Conservation (phyloP, 768 basidiomycete genomes). For the Sporobolomyces pararoseus region DNA sequence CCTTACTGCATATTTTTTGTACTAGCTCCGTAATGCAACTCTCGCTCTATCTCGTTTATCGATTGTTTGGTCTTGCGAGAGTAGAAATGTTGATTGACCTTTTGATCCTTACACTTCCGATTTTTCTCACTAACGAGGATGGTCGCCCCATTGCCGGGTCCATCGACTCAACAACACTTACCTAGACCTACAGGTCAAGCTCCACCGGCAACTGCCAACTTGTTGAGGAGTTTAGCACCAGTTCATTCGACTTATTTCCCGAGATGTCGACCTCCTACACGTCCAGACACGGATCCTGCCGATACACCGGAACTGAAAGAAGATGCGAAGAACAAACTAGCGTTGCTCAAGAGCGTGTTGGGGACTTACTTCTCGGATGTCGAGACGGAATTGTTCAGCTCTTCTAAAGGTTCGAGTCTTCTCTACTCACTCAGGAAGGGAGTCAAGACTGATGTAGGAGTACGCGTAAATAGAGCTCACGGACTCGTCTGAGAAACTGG, state of each 20-base stretch:
- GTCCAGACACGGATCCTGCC: slow-evolving; percentile 25
- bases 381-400: slow-evolving; percentile 29
- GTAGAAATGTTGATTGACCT: too few relatives aligned
- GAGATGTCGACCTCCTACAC: background rate
- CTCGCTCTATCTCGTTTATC: too few relatives aligned
- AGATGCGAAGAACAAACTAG: slow-evolving; percentile 30
- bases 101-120: too few relatives aligned
- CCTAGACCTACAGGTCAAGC: too few relatives aligned
- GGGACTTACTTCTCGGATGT: slow-evolving; percentile 38
- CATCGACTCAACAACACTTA: slow-evolving; percentile 11
- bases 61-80: too few relatives aligned
- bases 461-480: slow-evolving; percentile 1
- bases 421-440: background rate
- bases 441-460: too few relatives aligned
- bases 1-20: too few relatives aligned
- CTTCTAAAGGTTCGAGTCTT: slow-evolving; percentile 6
- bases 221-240: slow-evolving; percentile 16
- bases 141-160: slow-evolving; percentile 3
- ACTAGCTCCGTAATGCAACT: too few relatives aligned
- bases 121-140: background rate
- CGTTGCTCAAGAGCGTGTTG: slow-evolving; percentile 35
- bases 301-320: slow-evolving; percentile 4
- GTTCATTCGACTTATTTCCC: slow-evolving; percentile 26
- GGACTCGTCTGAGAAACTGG: slow-evolving; percentile 20
- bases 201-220: slow-evolving; percentile 10